These are phyloP conservation scores for Cladorrhinum sp. DNA, from an alignment of 2,329 filamentous ascomycete genomes.

Conservation along the genomic window DNA sequence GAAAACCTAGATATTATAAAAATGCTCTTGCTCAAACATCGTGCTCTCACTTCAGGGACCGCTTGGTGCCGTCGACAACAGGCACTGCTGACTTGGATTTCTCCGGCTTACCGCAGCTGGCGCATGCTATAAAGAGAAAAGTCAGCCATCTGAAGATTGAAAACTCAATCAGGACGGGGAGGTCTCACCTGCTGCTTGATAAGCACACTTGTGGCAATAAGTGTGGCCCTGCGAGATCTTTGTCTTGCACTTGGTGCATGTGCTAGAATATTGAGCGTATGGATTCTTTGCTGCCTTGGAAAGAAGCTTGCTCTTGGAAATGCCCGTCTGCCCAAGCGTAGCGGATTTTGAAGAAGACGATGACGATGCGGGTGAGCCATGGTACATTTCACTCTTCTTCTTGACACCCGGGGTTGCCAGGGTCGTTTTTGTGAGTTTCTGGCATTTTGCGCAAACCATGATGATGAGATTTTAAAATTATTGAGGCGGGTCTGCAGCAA, in stretches of 20 bases:
- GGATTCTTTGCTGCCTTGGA: conserved; percentile 65
- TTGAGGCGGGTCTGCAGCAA: not conserved
- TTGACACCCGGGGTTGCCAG: conserved; percentile 64
- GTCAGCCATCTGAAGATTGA: conserved; percentile 12
- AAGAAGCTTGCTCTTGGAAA: conserved; percentile 64
- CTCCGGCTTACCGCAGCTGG: conserved; percentile 61
- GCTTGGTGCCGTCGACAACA: conserved; percentile 58
- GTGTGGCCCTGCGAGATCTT: conserved; percentile 61
- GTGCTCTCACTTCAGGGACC: conserved; percentile 53
- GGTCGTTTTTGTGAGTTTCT: conserved; percentile 59
- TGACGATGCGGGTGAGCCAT: conserved; percentile 52
- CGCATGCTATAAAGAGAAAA: conserved; percentile 46
- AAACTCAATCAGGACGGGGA: not conserved
- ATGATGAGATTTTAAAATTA: not conserved
- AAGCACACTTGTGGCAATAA: conserved; percentile 61
- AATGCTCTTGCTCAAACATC: not conserved
- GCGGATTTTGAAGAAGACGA: conserved; percentile 44
- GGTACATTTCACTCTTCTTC: conserved; percentile 65
- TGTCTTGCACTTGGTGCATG: conserved; percentile 59
- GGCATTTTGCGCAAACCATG: conserved; percentile 65
- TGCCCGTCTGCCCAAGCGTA: conserved; percentile 55
- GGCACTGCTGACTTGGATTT: conserved; percentile 51
- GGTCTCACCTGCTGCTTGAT: conserved; percentile 55
- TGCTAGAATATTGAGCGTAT: conserved; percentile 59
- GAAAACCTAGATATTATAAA: not conserved